A percentile compares a stretch with the other conserved stretches of the same genome.
Conservation (phyloP, 2,329 filamentous ascomycete species). For the Fusarium sp. region DNA sequence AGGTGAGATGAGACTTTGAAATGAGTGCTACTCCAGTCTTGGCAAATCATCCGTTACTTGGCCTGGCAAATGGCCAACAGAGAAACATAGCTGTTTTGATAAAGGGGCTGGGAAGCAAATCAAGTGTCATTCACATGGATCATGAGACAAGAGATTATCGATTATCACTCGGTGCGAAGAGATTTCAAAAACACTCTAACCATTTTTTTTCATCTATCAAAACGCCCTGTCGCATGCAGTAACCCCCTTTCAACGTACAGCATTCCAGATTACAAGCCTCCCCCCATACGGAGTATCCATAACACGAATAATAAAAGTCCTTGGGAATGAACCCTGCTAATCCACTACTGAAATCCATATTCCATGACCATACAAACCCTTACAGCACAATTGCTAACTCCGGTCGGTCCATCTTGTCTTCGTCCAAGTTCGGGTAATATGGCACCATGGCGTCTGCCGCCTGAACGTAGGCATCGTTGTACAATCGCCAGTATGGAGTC, state of each 20-base stretch:
- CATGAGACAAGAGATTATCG: constrained; percentile 16
- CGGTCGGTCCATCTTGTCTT: constrained; percentile 81
- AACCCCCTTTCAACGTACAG: constrained; percentile 40
- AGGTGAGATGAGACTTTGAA: constrained; percentile 28
- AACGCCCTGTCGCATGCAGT: constrained; percentile 50
- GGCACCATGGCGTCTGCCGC: constrained; percentile 95
- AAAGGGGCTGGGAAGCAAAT: constrained; percentile 25
- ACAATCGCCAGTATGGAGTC: constrained; percentile 94
- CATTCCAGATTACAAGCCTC: constrained; percentile 48
- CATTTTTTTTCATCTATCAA: constrained; percentile 49
- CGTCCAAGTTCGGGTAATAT: constrained; percentile 90
- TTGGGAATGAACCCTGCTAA: constrained; percentile 29
- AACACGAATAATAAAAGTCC: constrained; percentile 24
- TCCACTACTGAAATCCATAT: constrained; percentile 17
- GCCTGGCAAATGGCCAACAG: constrained; percentile 11
- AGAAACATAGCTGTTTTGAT: constrained; percentile 3
- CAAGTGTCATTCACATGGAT: constrained; percentile 11
- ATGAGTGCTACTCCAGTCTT: constrained; percentile 32
- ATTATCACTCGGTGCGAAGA: constrained; percentile 15
- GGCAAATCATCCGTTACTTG: constrained; percentile 29
- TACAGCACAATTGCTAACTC: constrained; percentile 88
- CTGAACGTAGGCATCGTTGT: constrained; percentile 97
- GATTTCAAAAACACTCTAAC: constrained; percentile 37
- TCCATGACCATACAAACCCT: constrained; percentile 45
- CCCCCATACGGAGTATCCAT: constrained; percentile 14